Conservation (phyloP, 805 yeast species). For the Lachancea quebecensis region DNA sequence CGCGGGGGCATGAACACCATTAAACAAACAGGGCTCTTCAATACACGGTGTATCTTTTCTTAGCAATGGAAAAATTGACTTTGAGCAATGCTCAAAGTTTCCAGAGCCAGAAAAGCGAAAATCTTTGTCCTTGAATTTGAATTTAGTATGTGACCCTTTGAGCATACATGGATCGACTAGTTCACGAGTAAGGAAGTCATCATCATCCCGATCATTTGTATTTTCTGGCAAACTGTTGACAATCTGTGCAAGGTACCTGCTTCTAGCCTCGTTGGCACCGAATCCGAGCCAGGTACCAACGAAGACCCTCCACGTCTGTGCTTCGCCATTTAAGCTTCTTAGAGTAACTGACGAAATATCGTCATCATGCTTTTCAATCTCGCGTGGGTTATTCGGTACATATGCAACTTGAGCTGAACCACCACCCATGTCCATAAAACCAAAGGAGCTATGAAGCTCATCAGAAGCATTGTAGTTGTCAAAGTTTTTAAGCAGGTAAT, state of each 20-base stretch:
- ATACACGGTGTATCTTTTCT: conserved; percentile 74
- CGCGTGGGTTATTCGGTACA: conserved; percentile 63
- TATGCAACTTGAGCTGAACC: conserved; percentile 96
- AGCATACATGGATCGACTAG: conserved; percentile 80
- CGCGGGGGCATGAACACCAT: conserved; percentile 91
- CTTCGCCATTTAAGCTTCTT: conserved; percentile 61
- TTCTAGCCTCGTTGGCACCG: conserved; percentile 92
- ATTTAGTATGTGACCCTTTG: conserved; percentile 44
- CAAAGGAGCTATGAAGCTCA: conserved; percentile 52
- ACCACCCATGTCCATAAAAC: conserved; percentile 99
- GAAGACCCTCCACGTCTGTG: conserved; percentile 76
- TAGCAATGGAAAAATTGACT: conserved; percentile 66
- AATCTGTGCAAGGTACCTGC: conserved; percentile 56
- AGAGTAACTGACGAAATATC: conserved; percentile 64
- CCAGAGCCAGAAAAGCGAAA: conserved; percentile 70
- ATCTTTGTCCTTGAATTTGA: conserved; percentile 38
- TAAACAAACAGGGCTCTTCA: conserved; percentile 86
- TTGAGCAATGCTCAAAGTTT: conserved; percentile 64
- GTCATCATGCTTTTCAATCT: conserved; percentile 57
- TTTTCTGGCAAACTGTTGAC: conserved; percentile 44
- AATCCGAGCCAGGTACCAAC: conserved; percentile 97
- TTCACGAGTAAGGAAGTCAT: conserved; percentile 33
- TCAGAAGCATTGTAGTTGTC: conserved; percentile 38
- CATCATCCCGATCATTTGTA: conserved; percentile 42
- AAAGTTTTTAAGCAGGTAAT: conserved; percentile 68